Percentiles rank a stretch among this genome's conserved stretches.
These are phyloP conservation scores for Aspergillus aculeatinus DNA, from an alignment of 2,329 filamentous ascomycete species.

Conservation along the genomic window DNA sequence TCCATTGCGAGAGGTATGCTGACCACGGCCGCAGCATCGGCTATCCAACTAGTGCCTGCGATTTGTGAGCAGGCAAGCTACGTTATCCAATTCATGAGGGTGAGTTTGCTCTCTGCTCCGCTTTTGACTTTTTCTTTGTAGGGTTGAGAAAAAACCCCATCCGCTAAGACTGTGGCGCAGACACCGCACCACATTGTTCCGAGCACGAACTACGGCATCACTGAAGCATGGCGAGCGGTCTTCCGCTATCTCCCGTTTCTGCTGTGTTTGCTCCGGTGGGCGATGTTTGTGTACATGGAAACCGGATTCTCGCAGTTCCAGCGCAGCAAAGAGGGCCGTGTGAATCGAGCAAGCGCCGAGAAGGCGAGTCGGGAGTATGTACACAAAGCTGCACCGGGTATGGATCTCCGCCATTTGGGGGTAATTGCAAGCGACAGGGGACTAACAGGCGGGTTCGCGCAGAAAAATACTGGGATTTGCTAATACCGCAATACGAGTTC, in stretches of 20 bases:
- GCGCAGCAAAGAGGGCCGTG: background rate
- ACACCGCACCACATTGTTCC: conserved; percentile 12
- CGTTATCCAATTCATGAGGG: conserved; percentile 14
- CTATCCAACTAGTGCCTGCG: conserved; percentile 9
- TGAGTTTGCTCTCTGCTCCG: background rate
- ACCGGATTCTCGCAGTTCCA: conserved; percentile 1
- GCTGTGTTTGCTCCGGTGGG: conserved; percentile 6
- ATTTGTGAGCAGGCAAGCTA: conserved; percentile 6
- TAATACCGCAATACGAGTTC: conserved; percentile 21
- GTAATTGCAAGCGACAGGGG: background rate
- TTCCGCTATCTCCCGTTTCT: conserved; percentile 9
- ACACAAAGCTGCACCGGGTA: conserved; percentile 8
- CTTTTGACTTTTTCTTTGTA: background rate
- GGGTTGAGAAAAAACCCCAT: too few relatives aligned
- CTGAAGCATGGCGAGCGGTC: conserved; percentile 5
- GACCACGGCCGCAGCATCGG: conserved; percentile 3
- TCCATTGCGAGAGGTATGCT: background rate
- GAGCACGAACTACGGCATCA: conserved; percentile 10
- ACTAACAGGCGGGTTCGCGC: background rate
- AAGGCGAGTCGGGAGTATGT: conserved; percentile 8
- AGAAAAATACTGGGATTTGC: conserved; percentile 20
- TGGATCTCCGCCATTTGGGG: background rate
- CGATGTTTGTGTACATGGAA: conserved; percentile 11
- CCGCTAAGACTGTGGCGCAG: background rate
- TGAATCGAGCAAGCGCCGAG: background rate